Evolutionary conservation across 2,329 filamentous ascomycete species (phyloP).

Genomic region (Cytospora piceicola): DNA sequence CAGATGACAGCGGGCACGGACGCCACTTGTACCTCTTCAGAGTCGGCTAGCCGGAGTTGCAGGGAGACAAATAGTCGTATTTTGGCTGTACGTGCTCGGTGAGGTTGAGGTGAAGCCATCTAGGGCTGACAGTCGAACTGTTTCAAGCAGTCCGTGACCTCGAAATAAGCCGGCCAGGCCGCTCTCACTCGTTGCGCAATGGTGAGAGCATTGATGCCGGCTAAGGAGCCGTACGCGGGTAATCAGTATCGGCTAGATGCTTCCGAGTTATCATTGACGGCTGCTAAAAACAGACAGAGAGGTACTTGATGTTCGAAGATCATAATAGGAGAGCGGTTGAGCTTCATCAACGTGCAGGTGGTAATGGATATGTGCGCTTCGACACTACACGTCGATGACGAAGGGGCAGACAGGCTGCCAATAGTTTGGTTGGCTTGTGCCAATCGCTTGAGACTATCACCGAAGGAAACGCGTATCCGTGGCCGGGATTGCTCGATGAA

Average conservation of each 20-base stretch:
- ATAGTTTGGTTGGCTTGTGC: background rate
- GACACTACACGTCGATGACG: background rate
- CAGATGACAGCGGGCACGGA: background rate
- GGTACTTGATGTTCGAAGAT: background rate
- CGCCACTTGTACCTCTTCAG: background rate
- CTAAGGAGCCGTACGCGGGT: constrained; percentile 6
- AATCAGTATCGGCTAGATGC: constrained; percentile 9
- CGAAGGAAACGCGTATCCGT: background rate
- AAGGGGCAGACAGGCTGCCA: background rate
- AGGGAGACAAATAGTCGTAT: background rate
- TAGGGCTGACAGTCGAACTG: constrained; percentile 15
- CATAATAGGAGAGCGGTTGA: constrained; percentile 17
- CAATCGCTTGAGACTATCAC: background rate
- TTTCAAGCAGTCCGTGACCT: constrained; percentile 4
- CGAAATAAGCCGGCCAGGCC: constrained; percentile 9
- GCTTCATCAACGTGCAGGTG: background rate
- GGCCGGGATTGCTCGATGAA: background rate
- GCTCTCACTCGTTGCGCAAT: background rate
- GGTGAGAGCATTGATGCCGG: constrained; percentile 3
- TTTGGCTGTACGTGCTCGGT: background rate
- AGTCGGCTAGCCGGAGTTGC: background rate
- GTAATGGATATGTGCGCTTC: background rate
- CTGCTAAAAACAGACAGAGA: background rate
- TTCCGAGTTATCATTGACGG: constrained; percentile 4
- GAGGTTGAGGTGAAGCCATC: background rate